Evolutionary conservation across 352 stramenopile genomes (phyloP).

Genomic region (Pythium dissimile): DNA sequence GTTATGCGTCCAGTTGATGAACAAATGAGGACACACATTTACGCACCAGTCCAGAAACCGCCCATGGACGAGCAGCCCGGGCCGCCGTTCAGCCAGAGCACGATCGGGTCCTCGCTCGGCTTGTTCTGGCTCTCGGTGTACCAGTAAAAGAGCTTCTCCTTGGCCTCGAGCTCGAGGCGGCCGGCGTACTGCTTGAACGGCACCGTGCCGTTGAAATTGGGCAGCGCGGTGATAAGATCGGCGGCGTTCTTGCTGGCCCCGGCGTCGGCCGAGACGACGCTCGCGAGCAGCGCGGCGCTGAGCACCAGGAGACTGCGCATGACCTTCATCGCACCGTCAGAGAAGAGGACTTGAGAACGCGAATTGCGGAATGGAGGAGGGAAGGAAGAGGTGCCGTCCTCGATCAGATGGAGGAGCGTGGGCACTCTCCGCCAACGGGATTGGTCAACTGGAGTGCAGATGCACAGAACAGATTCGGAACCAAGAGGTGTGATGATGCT

Average conservation of each 20-base stretch:
- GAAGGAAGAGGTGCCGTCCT: not conserved
- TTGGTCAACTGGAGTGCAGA: too few relatives aligned
- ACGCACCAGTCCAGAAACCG: constrained; percentile 43
- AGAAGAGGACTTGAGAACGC: not conserved
- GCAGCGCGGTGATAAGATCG: constrained; percentile 46
- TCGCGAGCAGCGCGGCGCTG: constrained; percentile 18
- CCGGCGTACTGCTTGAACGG: constrained; percentile 73
- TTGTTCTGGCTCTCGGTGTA: constrained; percentile 66
- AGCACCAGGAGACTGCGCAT: constrained; percentile 30
- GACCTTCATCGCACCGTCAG: constrained; percentile 29
- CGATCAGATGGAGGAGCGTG: too few relatives aligned
- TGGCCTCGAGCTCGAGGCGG: constrained; percentile 42
- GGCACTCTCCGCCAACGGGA: too few relatives aligned
- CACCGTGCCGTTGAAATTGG: constrained; percentile 35
- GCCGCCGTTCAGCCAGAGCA: constrained; percentile 81
- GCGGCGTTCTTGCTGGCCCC: constrained; percentile 34
- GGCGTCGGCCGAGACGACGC: constrained; percentile 2
- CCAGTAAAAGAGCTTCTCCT: constrained; percentile 81
- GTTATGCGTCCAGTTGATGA: too few relatives aligned
- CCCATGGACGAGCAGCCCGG: constrained; percentile 74
- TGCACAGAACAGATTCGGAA: too few relatives aligned
- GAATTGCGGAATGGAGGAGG: constrained; percentile 12
- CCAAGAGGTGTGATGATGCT: not conserved
- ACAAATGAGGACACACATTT: not conserved
- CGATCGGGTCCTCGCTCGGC: constrained; percentile 57